phyloP scores from a whole-genome alignment of 2,329 filamentous ascomycete species.

The Phoma sp. region DNA sequence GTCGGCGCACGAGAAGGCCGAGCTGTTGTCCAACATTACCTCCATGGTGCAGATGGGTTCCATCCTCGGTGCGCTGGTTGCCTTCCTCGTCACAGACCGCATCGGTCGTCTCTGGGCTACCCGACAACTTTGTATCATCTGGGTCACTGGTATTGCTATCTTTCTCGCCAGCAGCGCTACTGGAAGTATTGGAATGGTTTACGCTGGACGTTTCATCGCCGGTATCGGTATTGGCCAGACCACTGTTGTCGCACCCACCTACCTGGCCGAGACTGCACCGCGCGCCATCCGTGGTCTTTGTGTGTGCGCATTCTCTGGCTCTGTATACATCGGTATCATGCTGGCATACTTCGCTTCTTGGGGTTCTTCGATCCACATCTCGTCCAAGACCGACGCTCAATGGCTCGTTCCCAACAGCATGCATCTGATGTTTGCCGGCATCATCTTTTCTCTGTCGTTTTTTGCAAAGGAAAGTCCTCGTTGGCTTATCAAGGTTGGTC shows the following conservation, averaged over 20 bases:
- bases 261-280: conserved; percentile 75
- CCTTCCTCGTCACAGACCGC: conserved; percentile 57
- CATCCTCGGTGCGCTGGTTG: conserved; percentile 72
- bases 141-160: conserved; percentile 51
- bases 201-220: conserved; percentile 70
- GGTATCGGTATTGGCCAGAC: conserved; percentile 72
- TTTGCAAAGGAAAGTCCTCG: conserved; percentile 74
- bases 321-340: conserved; percentile 77
- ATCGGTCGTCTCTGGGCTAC: conserved; percentile 54
- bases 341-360: conserved; percentile 76
- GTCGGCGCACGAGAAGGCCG: conserved; percentile 39
- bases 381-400: conserved; percentile 49
- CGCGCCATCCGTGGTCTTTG: conserved; percentile 74
- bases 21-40: conserved; percentile 68
- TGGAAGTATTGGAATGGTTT: conserved; percentile 58
- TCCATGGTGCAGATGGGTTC: conserved; percentile 83
- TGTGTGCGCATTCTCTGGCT: conserved; percentile 72
- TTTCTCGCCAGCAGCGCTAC: conserved; percentile 47
- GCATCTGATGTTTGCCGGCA: conserved; percentile 76
- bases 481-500: conserved; percentile 70
- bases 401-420: conserved; percentile 74
- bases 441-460: conserved; percentile 74
- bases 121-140: conserved; percentile 50
- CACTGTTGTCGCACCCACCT: conserved; percentile 72
- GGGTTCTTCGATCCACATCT: conserved; percentile 60